Conservation (phyloP, 805 yeast species). For the Candida golubevii region DNA sequence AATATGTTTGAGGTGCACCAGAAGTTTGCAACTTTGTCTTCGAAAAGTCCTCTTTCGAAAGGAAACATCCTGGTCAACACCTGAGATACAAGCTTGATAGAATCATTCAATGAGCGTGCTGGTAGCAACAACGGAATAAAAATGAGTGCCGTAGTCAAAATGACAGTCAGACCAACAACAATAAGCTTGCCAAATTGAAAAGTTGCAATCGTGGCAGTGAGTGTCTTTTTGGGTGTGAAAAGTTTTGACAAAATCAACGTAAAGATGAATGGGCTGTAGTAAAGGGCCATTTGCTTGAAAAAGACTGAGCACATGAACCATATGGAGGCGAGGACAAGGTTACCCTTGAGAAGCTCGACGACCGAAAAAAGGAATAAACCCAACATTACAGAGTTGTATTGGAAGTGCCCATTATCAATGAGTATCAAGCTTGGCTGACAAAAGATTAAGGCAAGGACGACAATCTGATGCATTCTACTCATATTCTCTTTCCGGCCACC, state of each 20-base stretch:
- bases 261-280: constrained; percentile 87
- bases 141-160: constrained; percentile 46
- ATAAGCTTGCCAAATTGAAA: constrained; percentile 56
- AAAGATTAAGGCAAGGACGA: constrained; percentile 72
- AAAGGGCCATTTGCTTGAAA: constrained; percentile 94
- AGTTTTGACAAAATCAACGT: constrained; percentile 62
- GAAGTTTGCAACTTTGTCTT: constrained; percentile 94
- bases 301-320: constrained; percentile 74
- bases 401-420: constrained; percentile 97
- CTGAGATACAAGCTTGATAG: constrained; percentile 46
- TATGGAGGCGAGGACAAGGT: constrained; percentile 62
- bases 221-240: constrained; percentile 18
- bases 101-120: constrained; percentile 24
- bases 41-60: constrained; percentile 88
- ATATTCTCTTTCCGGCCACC: constrained; percentile 50
- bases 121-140: constrained; percentile 57
- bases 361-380: constrained; percentile 74
- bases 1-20: constrained; percentile 92
- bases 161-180: constrained; percentile 60
- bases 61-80: constrained; percentile 76
- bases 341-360: constrained; percentile 58
- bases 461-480: constrained; percentile 70
- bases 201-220: constrained; percentile 17
- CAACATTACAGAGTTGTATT: constrained; percentile 90
- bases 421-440: constrained; percentile 79